phyloP scores from a whole-genome alignment of 208 protist genomes.

The Leishmania martiniquensis region DNA sequence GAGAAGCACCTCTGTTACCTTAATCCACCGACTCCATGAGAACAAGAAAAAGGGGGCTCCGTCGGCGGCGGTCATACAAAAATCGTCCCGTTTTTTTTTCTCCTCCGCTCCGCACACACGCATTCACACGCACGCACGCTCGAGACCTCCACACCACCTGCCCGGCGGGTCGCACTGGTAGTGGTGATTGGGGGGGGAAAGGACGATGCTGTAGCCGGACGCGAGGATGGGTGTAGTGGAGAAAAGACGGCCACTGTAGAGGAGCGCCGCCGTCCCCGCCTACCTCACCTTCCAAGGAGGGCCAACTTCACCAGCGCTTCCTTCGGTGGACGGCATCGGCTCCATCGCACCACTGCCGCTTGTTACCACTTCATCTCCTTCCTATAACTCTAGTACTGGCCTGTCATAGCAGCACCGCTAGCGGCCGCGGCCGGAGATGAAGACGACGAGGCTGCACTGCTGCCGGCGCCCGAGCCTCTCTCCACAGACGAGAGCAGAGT shows the following conservation, averaged over 20 bases:
- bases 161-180: background rate
- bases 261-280: background rate
- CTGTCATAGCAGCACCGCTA: background rate
- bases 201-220: background rate
- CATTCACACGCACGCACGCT: background rate
- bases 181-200: background rate
- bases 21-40: too few species aligned
- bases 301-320: background rate
- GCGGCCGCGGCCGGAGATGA: background rate
- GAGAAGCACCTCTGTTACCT: background rate
- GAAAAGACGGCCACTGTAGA: background rate
- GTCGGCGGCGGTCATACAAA: background rate
- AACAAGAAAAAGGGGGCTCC: background rate
- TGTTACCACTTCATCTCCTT: too few species aligned
- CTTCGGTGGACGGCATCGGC: background rate
- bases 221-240: background rate
- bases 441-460: conserved; percentile 9
- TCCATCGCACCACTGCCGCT: too few species aligned
- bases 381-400: background rate
- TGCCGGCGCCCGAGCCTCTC: conserved; percentile 14
- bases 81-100: background rate
- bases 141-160: background rate
- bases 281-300: background rate
- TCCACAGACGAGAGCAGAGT: conserved; percentile 41
- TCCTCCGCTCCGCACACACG: background rate